Percentiles rank a stretch among this genome's conserved stretches.
Conservation (phyloP, 2,329 filamentous ascomycete genomes). For the Malbranchea zuffiana region DNA sequence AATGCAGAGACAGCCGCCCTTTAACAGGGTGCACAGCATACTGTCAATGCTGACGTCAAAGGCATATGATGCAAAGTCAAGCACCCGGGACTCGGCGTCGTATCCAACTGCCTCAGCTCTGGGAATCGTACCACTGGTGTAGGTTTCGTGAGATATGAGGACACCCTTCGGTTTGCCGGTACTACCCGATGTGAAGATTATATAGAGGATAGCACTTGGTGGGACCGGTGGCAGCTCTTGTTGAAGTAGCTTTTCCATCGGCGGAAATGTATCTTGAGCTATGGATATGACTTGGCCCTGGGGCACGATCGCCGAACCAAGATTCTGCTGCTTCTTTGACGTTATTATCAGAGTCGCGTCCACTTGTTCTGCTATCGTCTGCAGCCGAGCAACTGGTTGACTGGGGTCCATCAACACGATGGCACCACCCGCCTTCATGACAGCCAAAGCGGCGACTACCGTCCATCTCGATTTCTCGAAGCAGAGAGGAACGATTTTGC, state of each 20-base stretch:
- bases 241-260: too few relatives aligned
- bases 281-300: constrained; percentile 7
- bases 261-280: constrained; percentile 4
- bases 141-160: constrained; percentile 49
- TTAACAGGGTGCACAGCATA: constrained; percentile 37
- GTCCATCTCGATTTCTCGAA: constrained; percentile 27
- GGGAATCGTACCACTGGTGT: constrained; percentile 46
- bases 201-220: constrained; percentile 35
- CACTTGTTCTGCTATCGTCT: constrained; percentile 17
- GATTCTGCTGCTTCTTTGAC: constrained; percentile 10
- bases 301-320: constrained; percentile 9
- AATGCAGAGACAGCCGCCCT: constrained; percentile 51
- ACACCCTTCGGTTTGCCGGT: constrained; percentile 48
- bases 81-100: constrained; percentile 43
- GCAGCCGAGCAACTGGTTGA: constrained; percentile 25
- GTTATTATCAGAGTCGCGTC: constrained; percentile 14
- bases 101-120: constrained; percentile 44
- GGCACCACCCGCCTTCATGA: constrained; percentile 23
- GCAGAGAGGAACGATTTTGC: constrained; percentile 19
- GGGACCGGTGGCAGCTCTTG: constrained; percentile 8
- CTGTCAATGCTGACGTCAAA: constrained; percentile 12
- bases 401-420: constrained; percentile 23
- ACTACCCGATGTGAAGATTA: constrained; percentile 50
- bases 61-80: constrained; percentile 36
- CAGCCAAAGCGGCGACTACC: constrained; percentile 21